A percentile compares a stretch with the other conserved stretches of the same genome.
Evolutionary conservation across 177 flowering plant genomes (phyloP).

Genomic region (Telopea speciosissima): DNA sequence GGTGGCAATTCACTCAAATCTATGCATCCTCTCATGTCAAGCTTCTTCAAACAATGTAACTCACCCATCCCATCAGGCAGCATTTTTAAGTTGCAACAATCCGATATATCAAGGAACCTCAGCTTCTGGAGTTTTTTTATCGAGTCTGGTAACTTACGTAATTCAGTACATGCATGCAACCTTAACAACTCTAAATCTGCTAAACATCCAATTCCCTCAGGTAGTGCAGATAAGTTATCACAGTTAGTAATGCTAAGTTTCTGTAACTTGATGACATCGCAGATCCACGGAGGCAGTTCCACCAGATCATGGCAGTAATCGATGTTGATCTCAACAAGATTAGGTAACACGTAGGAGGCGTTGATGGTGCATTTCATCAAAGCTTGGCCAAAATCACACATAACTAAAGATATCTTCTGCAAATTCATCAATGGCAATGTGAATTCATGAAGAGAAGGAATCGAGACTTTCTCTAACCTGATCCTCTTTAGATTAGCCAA

Average conservation of each 20-base stretch:
- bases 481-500: constrained; percentile 29
- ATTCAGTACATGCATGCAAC: constrained; percentile 33
- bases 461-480: constrained; percentile 31
- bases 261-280: constrained; percentile 21
- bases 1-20: constrained; percentile 26
- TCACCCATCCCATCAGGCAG: constrained; percentile 35
- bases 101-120: constrained; percentile 33
- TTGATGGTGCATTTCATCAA: constrained; percentile 7
- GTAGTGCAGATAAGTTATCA: constrained; percentile 11
- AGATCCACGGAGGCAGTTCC: constrained; percentile 29
- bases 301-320: constrained; percentile 37
- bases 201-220: constrained; percentile 18
- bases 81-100: constrained; percentile 20
- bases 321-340: constrained; percentile 32
- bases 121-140: constrained; percentile 26
- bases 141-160: constrained; percentile 32
- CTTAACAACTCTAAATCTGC: constrained; percentile 29
- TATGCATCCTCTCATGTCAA: constrained; percentile 35
- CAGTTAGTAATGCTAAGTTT: constrained; percentile 43
- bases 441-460: constrained; percentile 19
- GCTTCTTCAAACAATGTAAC: constrained; percentile 17
- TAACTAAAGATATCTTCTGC: constrained; percentile 30
- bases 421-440: constrained; percentile 18
- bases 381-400: constrained; percentile 35
- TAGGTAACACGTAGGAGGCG: constrained; percentile 23